Base-by-base conservation (phyloP, 1,284 basidiomycete genomes). In the Abortiporus biennis region DNA sequence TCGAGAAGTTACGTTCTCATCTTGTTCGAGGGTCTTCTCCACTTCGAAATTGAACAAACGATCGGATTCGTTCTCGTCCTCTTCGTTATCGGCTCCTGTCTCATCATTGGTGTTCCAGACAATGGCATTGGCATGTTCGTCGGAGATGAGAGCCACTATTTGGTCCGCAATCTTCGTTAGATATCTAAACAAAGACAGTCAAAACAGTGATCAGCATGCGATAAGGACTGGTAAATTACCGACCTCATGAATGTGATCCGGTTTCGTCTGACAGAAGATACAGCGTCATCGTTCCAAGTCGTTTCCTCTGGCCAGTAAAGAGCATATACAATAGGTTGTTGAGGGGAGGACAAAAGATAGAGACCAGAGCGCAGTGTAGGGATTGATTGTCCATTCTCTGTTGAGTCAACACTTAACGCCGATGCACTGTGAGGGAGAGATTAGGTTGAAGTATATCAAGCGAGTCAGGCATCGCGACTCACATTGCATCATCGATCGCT, bases 191-290 rank as follows among this genome's bases (percentile, higher is more conserved):
- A n/a, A n/a, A n/a, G n/a, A n/a, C n/a, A n/a, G n/a, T n/a, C n/a
- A n/a, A n/a, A n/a, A n/a, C n/a, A n/a, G 48, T 40, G 24, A 21
- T 23, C 8, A n/a, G 40, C 44, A 22, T 37, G 19, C 23, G 13
- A 30, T 16, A 4, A 8, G n/a, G 6, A 35, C 21, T 17, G 48
- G 16, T 5, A 36, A 33, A 24, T 42, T 21, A 25, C 24, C 16
- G 8, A 77, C 79, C 78, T 57, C 72, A 82, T 78, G 49, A 82
- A 81, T 0, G 75, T 79, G 4, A 75, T 59, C 11, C 78, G 64
- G 54, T 79, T 81, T 1, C 72, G 63, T 19, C 62, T 52, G 30
- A 76, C 65, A 3, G 74, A 62, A 0, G 67, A 61, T 1, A 59
- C 40, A 0, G 71, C 68, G 23, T 64, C 58, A 54, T 79, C 74